Percentiles rank a stretch among this genome's conserved stretches.
Evolutionary conservation across 495 filamentous ascomycete genomes (phyloP).

Genomic region (Cercophora newfieldiana): DNA sequence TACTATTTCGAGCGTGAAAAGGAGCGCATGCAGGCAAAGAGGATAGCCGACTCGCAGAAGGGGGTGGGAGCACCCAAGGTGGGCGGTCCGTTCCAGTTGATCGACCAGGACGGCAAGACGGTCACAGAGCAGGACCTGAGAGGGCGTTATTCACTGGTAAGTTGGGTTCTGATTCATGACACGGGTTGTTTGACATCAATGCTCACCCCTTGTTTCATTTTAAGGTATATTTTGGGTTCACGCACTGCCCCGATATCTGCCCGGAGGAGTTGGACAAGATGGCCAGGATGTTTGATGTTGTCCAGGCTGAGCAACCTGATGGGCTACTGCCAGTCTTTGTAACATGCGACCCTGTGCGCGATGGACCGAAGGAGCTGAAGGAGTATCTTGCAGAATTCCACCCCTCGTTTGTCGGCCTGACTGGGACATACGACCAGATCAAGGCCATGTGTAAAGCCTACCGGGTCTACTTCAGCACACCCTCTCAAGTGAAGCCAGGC

Average conservation of each 20-base stretch:
- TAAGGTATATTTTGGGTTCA: conserved; percentile 95
- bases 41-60: conserved; percentile 87
- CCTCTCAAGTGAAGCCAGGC: conserved; percentile 78
- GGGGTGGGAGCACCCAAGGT: conserved; percentile 91
- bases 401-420: conserved; percentile 80
- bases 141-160: conserved; percentile 77
- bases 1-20: conserved; percentile 92
- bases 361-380: conserved; percentile 80
- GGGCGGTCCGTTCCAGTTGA: conserved; percentile 78
- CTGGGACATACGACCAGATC: conserved; percentile 88
- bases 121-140: conserved; percentile 78
- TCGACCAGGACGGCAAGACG: conserved; percentile 75
- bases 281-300: conserved; percentile 86
- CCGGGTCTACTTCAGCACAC: conserved; percentile 95
- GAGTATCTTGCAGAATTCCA: conserved; percentile 91
- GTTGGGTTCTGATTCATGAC: conserved; percentile 14
- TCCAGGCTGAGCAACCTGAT: conserved; percentile 51
- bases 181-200: background rate
- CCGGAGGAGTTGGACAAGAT: conserved; percentile 99
- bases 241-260: conserved; percentile 97
- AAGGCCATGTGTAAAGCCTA: conserved; percentile 92
- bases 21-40: conserved; percentile 77
- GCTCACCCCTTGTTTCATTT: background rate
- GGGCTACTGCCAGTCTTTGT: conserved; percentile 74
- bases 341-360: conserved; percentile 90